Base-by-base conservation (phyloP, 495 filamentous ascomycete species). In the Chaetomium cochliodes region DNA sequence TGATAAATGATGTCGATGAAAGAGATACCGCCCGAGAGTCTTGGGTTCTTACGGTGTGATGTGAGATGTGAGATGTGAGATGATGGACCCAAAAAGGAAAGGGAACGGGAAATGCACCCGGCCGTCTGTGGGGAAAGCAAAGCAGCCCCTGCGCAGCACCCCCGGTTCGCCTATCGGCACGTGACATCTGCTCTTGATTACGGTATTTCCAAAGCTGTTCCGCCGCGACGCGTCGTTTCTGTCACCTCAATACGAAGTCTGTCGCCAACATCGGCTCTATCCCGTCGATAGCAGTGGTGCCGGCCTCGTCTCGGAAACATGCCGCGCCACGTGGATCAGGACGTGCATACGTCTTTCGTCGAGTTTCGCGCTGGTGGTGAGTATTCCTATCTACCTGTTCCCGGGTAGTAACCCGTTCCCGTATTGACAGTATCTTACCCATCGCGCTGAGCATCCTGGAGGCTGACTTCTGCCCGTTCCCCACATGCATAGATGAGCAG, bases 311-410 rank as follows among this genome's bases (percentile, higher is more conserved):
- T 18, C 41, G 16, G 41, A 44, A 44, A 44, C 41, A 73, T 73
- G 70, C 67, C 72, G 13, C 37, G 72, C 15, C 66, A 67, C 18
- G 55, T 70, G 8, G 72, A 74, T 44, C 41, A 60, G 28, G 68
- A 72, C 60, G 72, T 74, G 28, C 72, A 74, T 42, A 28, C 54
- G 25, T 62, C 72, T 5, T 74, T 74, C 41, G 53, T 67, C 9
- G 72, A 74, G 47, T 74, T 72, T 52, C 67, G 70, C 30, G 56
- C 41, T 37, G 70, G 59, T 28, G 39, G 71, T 73, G 64, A 60
- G 67, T 67, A 18, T 25, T 37, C 28, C 39, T 22, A 41, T 26
- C 41, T 51, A 8, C 18, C 41, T 30, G 22, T 42, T 6, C 41
- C 7, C 16, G 3, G 13, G 41, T 18, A 15, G 41, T 44, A 44